Conservation (phyloP, 2,329 filamentous ascomycete genomes). For the Talaromyces islandicus region DNA sequence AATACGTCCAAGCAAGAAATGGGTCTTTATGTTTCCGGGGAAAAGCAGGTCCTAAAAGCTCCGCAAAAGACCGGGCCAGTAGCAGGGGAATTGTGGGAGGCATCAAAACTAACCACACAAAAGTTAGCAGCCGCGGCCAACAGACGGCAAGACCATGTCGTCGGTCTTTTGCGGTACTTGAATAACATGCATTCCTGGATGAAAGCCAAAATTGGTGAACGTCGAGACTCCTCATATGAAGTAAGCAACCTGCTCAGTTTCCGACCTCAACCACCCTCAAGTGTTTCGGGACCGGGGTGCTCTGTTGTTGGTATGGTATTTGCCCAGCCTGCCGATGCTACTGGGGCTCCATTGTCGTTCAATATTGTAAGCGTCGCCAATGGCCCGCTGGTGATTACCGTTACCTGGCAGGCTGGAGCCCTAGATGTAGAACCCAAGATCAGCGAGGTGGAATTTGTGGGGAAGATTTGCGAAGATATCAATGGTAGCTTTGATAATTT, state of each 20-base stretch:
- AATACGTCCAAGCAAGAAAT: slow-evolving; percentile 21
- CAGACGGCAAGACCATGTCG: not conserved
- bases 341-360: not conserved
- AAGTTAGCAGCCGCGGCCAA: not conserved
- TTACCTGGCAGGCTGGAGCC: slow-evolving; percentile 2
- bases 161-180: not conserved
- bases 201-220: not conserved
- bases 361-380: slow-evolving; percentile 1
- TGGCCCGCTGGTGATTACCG: not conserved
- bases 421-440: not conserved
- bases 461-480: not conserved
- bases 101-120: not conserved
- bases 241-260: not conserved
- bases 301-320: not conserved
- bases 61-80: not conserved
- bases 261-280: not conserved
- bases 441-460: not conserved
- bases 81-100: not conserved
- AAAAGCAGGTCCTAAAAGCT: not conserved
- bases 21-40: slow-evolving; percentile 28
- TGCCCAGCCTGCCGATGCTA: not conserved
- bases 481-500: not conserved
- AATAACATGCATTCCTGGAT: not conserved
- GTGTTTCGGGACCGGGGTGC: not conserved
- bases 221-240: not conserved